Percentiles rank a stretch among this genome's conserved stretches.
These are phyloP conservation scores for Mycena vitilis DNA, from an alignment of 768 basidiomycete genomes.

Conservation along the genomic window DNA sequence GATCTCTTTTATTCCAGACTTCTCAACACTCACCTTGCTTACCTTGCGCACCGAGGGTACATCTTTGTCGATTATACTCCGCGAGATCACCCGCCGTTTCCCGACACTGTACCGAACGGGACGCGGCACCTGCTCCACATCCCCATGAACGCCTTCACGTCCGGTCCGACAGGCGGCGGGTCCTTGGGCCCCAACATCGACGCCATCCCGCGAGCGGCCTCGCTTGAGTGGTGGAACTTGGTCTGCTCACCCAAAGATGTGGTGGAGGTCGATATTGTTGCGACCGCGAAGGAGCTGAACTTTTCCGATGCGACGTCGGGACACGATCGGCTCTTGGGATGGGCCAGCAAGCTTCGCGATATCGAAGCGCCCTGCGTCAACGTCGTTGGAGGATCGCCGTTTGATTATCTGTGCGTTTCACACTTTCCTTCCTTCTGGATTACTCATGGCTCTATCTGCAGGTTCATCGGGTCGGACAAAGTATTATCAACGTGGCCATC, in stretches of 20 bases:
- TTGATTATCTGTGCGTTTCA: conserved; percentile 22
- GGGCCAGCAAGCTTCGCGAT: conserved; percentile 17
- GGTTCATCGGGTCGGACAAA: conserved; percentile 6
- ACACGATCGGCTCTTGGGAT: conserved; percentile 4
- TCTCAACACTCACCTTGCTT: conserved; percentile 24
- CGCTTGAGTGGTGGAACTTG: conserved; percentile 14
- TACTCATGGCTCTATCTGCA: not conserved
- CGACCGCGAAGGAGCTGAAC: not conserved
- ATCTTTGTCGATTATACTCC: conserved; percentile 25
- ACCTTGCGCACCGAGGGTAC: conserved; percentile 13
- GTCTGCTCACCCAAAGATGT: conserved; percentile 12
- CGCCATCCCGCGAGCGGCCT: not conserved
- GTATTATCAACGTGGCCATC: conserved; percentile 24
- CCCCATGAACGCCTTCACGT: conserved; percentile 31
- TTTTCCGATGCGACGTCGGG: not conserved
- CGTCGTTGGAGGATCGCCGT: conserved; percentile 5
- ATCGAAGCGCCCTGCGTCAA: conserved; percentile 11
- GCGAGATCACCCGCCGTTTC: conserved; percentile 27
- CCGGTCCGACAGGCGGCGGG: conserved; percentile 28
- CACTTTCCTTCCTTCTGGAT: too few species aligned
- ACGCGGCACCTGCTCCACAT: conserved; percentile 19
- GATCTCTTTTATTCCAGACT: conserved; percentile 2
- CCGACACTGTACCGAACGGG: conserved; percentile 20
- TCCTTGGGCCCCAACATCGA: not conserved
- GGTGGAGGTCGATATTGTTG: conserved; percentile 4